phyloP scores from a whole-genome alignment of 164 flowering plant genomes.

The Vitis labrusca region DNA sequence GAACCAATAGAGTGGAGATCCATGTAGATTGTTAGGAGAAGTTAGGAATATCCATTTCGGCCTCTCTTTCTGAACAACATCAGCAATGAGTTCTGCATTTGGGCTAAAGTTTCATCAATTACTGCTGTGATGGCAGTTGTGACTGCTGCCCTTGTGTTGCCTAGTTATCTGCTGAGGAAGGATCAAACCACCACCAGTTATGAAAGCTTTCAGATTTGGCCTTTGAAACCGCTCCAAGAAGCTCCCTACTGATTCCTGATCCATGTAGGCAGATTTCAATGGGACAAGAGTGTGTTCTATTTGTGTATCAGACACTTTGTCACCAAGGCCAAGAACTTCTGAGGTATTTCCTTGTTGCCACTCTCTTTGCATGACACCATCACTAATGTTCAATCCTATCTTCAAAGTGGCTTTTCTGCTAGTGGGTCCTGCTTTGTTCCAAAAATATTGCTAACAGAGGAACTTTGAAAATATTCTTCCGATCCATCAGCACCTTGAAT shows the following conservation, averaged over 20 bases:
- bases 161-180: conserved; percentile 76
- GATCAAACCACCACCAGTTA: conserved; percentile 91
- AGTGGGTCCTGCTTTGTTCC: conserved; percentile 17
- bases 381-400: conserved; percentile 14
- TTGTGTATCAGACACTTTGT: conserved; percentile 32
- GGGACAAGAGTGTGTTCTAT: conserved; percentile 76
- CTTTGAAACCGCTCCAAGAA: conserved; percentile 84
- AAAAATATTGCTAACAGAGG: conserved; percentile 20
- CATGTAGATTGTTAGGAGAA: no score
- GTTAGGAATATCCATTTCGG: no score
- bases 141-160: no score
- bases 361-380: conserved; percentile 15
- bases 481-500: conserved; percentile 11
- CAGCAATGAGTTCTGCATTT: no score
- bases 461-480: conserved; percentile 19
- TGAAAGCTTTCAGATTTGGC: conserved; percentile 81
- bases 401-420: conserved; percentile 16
- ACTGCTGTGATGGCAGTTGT: no score
- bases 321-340: conserved; percentile 17
- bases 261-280: conserved; percentile 58
- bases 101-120: no score
- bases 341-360: conserved; percentile 8
- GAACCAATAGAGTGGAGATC: conserved; percentile 96
- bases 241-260: conserved; percentile 63
- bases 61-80: no score